Percentiles rank a stretch among this genome's conserved stretches.
Conservation (phyloP, 2,329 filamentous ascomycete genomes). For the Penicillium sp. region DNA sequence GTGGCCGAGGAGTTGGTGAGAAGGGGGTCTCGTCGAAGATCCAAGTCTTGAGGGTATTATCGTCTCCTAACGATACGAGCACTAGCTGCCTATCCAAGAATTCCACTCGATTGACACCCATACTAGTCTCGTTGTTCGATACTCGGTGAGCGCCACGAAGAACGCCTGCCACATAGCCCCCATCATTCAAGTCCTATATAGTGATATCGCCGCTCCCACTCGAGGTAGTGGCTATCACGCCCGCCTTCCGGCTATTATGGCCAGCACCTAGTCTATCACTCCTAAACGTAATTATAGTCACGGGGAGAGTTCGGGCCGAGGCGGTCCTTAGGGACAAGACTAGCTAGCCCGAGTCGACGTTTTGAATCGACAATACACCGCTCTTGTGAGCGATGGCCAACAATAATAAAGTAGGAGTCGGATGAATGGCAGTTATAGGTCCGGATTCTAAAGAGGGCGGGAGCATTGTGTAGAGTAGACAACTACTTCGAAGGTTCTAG, state of each 20-base stretch:
- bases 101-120: constrained; percentile 76
- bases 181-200: constrained; percentile 91
- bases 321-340: constrained; percentile 66
- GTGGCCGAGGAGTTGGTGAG: constrained; percentile 73
- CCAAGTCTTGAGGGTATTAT: constrained; percentile 94
- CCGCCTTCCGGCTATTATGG: constrained; percentile 73
- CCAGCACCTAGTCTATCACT: constrained; percentile 85
- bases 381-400: constrained; percentile 81
- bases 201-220: constrained; percentile 77
- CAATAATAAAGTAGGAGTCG: constrained; percentile 75
- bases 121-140: constrained; percentile 52
- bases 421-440: constrained; percentile 77
- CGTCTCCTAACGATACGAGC: constrained; percentile 79
- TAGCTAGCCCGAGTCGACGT: constrained; percentile 71
- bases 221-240: constrained; percentile 90
- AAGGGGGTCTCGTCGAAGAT: constrained; percentile 92
- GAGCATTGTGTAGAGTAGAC: constrained; percentile 82
- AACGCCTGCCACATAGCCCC: constrained; percentile 78
- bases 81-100: constrained; percentile 87
- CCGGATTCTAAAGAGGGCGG: constrained; percentile 68
- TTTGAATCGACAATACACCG: constrained; percentile 72
- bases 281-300: constrained; percentile 82
- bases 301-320: constrained; percentile 53
- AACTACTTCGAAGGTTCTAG: constrained; percentile 91
- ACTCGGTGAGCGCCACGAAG: constrained; percentile 77